These are phyloP conservation scores for Neoboletus subvelutipes DNA, from an alignment of 768 basidiomycete genomes.

Conservation along the genomic window DNA sequence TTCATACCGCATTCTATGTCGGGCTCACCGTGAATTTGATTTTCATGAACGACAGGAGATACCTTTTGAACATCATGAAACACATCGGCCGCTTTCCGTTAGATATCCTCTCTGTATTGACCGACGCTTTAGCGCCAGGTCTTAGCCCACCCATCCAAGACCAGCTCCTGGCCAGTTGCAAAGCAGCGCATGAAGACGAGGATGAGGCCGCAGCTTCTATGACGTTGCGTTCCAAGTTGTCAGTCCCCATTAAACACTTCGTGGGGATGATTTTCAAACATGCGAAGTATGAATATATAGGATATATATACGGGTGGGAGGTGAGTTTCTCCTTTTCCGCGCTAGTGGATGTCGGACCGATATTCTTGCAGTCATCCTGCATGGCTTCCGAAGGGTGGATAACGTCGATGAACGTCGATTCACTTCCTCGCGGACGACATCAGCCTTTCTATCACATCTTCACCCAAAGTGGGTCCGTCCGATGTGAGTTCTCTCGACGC, in stretches of 20 bases:
- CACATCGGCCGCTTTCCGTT: constrained; percentile 39
- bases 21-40: constrained; percentile 41
- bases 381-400: constrained; percentile 45
- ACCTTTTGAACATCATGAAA: constrained; percentile 34
- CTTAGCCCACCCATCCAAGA: constrained; percentile 25
- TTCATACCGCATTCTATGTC: constrained; percentile 36
- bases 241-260: constrained; percentile 38
- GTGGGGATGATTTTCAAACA: constrained; percentile 52
- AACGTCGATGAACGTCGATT: constrained; percentile 40
- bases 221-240: constrained; percentile 26
- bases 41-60: constrained; percentile 34
- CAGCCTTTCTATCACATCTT: constrained; percentile 52
- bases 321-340: constrained; percentile 25
- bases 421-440: constrained; percentile 38
- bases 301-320: constrained; percentile 51
- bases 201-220: constrained; percentile 26
- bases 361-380: constrained; percentile 32
- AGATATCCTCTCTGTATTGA: constrained; percentile 43
- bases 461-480: constrained; percentile 33
- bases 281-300: constrained; percentile 38
- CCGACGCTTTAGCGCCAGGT: constrained; percentile 37
- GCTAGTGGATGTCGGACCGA: not conserved
- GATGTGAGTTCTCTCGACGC: constrained; percentile 34
- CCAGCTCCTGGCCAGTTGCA: constrained; percentile 33
- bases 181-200: constrained; percentile 33